Percentiles rank a stretch among this genome's conserved stretches.
These are phyloP conservation scores for Cystobasidium slooffiae DNA, from an alignment of 1,284 basidiomycete genomes.

Conservation along the genomic window DNA sequence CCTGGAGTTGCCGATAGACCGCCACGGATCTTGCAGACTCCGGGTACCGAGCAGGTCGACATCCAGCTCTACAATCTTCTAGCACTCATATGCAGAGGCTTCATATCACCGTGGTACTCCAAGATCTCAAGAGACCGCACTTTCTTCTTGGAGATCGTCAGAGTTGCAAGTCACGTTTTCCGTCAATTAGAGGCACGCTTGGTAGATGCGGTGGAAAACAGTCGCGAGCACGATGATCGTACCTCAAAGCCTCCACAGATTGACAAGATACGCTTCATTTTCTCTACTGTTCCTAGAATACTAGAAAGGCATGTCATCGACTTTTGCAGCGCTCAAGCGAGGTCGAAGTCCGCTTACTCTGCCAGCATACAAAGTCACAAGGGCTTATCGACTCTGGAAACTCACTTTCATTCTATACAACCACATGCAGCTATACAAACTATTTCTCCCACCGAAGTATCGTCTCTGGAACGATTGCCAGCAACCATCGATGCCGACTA, in stretches of 20 bases:
- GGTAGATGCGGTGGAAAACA: constrained; percentile 52
- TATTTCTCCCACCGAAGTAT: not conserved
- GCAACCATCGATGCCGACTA: constrained; percentile 69
- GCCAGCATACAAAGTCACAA: constrained; percentile 51
- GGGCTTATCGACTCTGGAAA: constrained; percentile 57
- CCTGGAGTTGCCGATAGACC: constrained; percentile 6
- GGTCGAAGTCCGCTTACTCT: constrained; percentile 66
- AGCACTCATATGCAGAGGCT: constrained; percentile 64
- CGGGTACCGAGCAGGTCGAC: constrained; percentile 24
- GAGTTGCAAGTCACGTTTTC: constrained; percentile 65
- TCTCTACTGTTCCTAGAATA: constrained; percentile 66
- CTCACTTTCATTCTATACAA: constrained; percentile 75
- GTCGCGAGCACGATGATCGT: not conserved
- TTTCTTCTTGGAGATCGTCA: constrained; percentile 71
- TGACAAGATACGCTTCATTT: constrained; percentile 67
- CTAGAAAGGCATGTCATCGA: constrained; percentile 73
- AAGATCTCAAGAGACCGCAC: constrained; percentile 78
- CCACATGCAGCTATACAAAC: constrained; percentile 71
- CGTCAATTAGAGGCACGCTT: constrained; percentile 67
- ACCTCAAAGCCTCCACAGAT: constrained; percentile 44
- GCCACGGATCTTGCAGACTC: constrained; percentile 13
- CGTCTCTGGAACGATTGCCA: constrained; percentile 15
- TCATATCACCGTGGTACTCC: constrained; percentile 78
- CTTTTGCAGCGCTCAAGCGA: constrained; percentile 66
- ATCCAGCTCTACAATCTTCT: constrained; percentile 38